A percentile compares a stretch with the other conserved stretches of the same genome.
These are phyloP conservation scores for Tolypocladium inflatum DNA, from an alignment of 2,329 filamentous ascomycete genomes.

Conservation along the genomic window DNA sequence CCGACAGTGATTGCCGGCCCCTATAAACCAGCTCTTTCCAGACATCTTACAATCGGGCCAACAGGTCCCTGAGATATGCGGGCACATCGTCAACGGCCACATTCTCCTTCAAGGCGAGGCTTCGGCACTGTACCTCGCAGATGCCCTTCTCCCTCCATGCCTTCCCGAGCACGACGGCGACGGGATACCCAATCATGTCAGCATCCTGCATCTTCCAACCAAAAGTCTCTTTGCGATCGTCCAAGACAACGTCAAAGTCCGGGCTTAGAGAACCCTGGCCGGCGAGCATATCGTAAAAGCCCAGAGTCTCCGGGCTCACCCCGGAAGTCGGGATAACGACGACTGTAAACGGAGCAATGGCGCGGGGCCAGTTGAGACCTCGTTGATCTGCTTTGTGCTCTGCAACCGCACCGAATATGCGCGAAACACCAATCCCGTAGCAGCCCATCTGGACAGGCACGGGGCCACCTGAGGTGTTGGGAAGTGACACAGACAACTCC, in stretches of 20 bases:
- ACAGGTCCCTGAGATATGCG: slow-evolving; percentile 32
- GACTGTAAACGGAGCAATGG: slow-evolving; percentile 76
- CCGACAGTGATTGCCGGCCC: background rate
- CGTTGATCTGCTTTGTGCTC: slow-evolving; percentile 60
- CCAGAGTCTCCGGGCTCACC: slow-evolving; percentile 36
- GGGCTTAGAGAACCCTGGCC: slow-evolving; percentile 1
- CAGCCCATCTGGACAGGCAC: slow-evolving; percentile 85
- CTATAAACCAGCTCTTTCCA: background rate
- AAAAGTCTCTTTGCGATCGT: slow-evolving; percentile 60
- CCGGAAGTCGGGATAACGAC: slow-evolving; percentile 50
- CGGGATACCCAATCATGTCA: slow-evolving; percentile 78
- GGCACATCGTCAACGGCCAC: slow-evolving; percentile 38
- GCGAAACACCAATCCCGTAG: slow-evolving; percentile 87
- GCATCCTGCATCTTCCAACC: slow-evolving; percentile 87
- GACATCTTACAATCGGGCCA: slow-evolving; percentile 37
- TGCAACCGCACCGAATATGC: slow-evolving; percentile 80
- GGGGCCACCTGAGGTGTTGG: slow-evolving; percentile 11
- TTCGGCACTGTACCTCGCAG: slow-evolving; percentile 75
- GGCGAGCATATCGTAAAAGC: slow-evolving; percentile 55
- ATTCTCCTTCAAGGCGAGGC: slow-evolving; percentile 50
- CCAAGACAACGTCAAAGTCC: slow-evolving; percentile 56
- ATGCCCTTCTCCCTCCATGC: slow-evolving; percentile 48
- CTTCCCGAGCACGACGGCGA: slow-evolving; percentile 71
- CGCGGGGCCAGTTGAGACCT: slow-evolving; percentile 81
- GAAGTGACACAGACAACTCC: slow-evolving; percentile 46